These are phyloP conservation scores for Phytophthora pini DNA, from an alignment of 352 stramenopile species.

Conservation along the genomic window DNA sequence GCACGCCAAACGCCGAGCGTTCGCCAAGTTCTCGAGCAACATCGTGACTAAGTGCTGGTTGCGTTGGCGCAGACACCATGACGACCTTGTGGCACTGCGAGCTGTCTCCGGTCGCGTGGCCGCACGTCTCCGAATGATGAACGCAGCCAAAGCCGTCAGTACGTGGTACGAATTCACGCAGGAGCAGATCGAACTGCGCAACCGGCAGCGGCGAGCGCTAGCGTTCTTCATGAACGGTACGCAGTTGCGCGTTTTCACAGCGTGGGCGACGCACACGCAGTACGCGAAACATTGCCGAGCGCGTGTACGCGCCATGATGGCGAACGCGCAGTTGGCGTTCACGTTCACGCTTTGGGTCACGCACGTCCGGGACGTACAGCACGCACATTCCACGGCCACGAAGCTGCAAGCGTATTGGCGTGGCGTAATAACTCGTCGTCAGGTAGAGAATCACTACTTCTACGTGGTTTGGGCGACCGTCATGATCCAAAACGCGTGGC, in stretches of 20 bases:
- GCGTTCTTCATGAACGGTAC: slow-evolving; percentile 70
- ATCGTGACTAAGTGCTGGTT: slow-evolving; percentile 73
- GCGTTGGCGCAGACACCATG: slow-evolving; percentile 56
- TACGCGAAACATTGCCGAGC: slow-evolving; percentile 51
- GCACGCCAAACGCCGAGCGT: slow-evolving; percentile 61
- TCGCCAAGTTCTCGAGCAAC: slow-evolving; percentile 65
- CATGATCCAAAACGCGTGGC: slow-evolving; percentile 78
- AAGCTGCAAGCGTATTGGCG: slow-evolving; percentile 75
- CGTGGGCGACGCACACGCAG: slow-evolving; percentile 51
- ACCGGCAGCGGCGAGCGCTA: slow-evolving; percentile 58
- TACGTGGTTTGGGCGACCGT: slow-evolving; percentile 67
- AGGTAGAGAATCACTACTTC: slow-evolving; percentile 69
- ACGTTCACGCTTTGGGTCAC: slow-evolving; percentile 59
- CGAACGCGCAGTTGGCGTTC: slow-evolving; percentile 60
- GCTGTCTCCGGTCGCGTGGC: slow-evolving; percentile 51
- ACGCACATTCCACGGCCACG: slow-evolving; percentile 44
- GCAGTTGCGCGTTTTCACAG: slow-evolving; percentile 62
- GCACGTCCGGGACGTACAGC: slow-evolving; percentile 38
- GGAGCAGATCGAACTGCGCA: slow-evolving; percentile 54
- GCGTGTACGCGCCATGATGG: slow-evolving; percentile 51
- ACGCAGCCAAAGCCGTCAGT: slow-evolving; percentile 50
- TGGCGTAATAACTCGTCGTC: slow-evolving; percentile 45
- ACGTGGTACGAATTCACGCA: slow-evolving; percentile 76
- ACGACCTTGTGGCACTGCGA: slow-evolving; percentile 46
- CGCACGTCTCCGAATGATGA: slow-evolving; percentile 49